Evolutionary conservation across 2,329 filamentous ascomycete genomes (phyloP).

Genomic region (Ceratocystis diversiconidia): DNA sequence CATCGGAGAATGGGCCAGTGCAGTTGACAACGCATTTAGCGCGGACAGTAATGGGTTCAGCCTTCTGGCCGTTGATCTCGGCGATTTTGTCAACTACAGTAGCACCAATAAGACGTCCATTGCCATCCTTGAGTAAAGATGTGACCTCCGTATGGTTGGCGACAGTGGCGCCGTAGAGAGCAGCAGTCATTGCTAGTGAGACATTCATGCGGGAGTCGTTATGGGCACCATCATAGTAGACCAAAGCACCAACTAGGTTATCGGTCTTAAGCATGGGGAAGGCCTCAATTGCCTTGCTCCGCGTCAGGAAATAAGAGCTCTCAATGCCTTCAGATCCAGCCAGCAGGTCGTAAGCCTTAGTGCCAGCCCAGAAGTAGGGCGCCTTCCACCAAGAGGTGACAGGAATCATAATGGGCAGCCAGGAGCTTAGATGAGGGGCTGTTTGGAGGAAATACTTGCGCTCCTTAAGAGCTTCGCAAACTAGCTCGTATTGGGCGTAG

Average conservation of each 20-base stretch:
- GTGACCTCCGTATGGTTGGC: conserved; percentile 77
- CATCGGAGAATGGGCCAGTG: conserved; percentile 76
- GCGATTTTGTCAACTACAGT: conserved; percentile 55
- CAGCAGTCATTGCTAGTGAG: conserved; percentile 73
- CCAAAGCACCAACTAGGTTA: conserved; percentile 63
- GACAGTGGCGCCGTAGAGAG: conserved; percentile 71
- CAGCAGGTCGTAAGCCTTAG: conserved; percentile 72
- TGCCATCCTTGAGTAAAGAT: conserved; percentile 56
- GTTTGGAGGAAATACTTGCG: conserved; percentile 63
- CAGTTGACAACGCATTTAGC: conserved; percentile 79
- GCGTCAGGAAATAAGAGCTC: conserved; percentile 75
- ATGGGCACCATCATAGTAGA: conserved; percentile 86
- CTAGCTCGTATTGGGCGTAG: conserved; percentile 57
- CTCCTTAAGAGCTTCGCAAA: conserved; percentile 59
- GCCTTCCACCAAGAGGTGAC: conserved; percentile 65
- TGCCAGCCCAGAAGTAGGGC: conserved; percentile 63
- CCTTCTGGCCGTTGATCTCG: conserved; percentile 43
- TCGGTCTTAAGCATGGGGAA: conserved; percentile 81
- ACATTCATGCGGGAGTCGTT: conserved; percentile 91
- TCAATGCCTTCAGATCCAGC: conserved; percentile 80
- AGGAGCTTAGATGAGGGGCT: conserved; percentile 57
- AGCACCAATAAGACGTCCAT: conserved; percentile 61
- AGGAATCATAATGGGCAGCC: conserved; percentile 64
- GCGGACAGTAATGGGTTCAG: conserved; percentile 53
- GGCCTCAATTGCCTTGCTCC: conserved; percentile 71